These are phyloP conservation scores for Cryptosporidium viatorum DNA, from an alignment of 169 alveolate species.

Conservation along the genomic window DNA sequence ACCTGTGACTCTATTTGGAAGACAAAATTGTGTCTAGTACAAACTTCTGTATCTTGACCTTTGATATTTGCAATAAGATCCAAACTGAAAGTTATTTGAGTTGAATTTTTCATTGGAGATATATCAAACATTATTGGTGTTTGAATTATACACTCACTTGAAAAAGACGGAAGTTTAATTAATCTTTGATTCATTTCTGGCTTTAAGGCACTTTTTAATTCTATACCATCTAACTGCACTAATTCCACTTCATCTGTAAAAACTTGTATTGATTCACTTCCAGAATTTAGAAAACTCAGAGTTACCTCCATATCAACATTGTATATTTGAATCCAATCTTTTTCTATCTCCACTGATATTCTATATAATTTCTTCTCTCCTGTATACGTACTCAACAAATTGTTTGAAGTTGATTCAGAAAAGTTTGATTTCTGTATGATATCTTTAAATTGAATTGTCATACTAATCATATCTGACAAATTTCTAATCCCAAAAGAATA, in stretches of 20 bases:
- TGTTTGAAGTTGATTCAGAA: background rate
- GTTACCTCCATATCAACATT: slow-evolving; percentile 17
- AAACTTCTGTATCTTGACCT: background rate
- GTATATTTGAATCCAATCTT: slow-evolving; percentile 27
- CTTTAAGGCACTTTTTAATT: background rate
- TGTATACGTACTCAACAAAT: background rate
- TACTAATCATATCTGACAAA: slow-evolving; percentile 10
- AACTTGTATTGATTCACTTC: background rate
- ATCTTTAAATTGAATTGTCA: background rate
- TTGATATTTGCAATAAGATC: background rate
- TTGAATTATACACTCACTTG: slow-evolving; percentile 26
- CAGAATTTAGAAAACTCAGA: background rate
- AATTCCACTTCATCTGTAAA: slow-evolving; percentile 19
- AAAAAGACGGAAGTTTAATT: slow-evolving; percentile 49
- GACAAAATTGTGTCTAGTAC: background rate
- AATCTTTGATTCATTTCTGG: background rate
- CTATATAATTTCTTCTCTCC: background rate
- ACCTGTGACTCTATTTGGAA: slow-evolving; percentile 44
- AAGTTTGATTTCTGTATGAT: background rate
- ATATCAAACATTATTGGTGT: slow-evolving; percentile 28
- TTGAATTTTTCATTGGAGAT: slow-evolving; percentile 10
- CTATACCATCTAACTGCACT: slow-evolving; percentile 26
- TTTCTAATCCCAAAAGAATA: background rate
- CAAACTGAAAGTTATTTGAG: background rate
- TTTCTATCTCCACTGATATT: slow-evolving; percentile 20